These are phyloP conservation scores for Scleromitrula shiraiana DNA, from an alignment of 2,329 filamentous ascomycete genomes.

Conservation along the genomic window DNA sequence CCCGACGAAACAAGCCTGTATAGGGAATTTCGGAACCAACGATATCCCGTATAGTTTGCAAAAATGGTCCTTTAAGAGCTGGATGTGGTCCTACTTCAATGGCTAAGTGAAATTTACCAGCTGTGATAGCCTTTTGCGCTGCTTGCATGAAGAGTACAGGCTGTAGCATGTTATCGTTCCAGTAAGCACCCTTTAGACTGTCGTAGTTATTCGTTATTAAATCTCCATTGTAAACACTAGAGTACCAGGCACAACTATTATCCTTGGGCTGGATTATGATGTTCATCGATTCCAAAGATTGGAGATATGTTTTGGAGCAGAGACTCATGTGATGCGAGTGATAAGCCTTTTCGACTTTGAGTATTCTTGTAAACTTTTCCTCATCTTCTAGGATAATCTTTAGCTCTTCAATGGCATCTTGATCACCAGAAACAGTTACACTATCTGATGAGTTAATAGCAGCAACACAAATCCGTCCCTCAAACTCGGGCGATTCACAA, in stretches of 20 bases:
- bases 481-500: not conserved
- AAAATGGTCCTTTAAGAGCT: slow-evolving; percentile 27
- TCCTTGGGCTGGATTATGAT: not conserved
- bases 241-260: slow-evolving; percentile 29
- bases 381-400: slow-evolving; percentile 4
- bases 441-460: slow-evolving; percentile 24
- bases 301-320: slow-evolving; percentile 14
- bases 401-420: slow-evolving; percentile 12
- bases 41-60: slow-evolving; percentile 12
- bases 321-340: slow-evolving; percentile 22
- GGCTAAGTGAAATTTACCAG: slow-evolving; percentile 7
- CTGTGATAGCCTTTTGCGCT: not conserved
- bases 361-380: slow-evolving; percentile 13
- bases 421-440: slow-evolving; percentile 26
- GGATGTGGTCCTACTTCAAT: slow-evolving; percentile 32
- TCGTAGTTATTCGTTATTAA: no score
- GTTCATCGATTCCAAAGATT: not conserved
- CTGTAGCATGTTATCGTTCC: slow-evolving; percentile 35
- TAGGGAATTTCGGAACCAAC: slow-evolving; percentile 10
- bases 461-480: slow-evolving; percentile 21
- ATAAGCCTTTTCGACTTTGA: slow-evolving; percentile 23
- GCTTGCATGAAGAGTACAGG: slow-evolving; percentile 7
- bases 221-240: slow-evolving; percentile 14
- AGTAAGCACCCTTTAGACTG: slow-evolving; percentile 25
- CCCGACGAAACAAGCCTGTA: slow-evolving; percentile 5